Percentiles rank a stretch among this genome's conserved stretches.
Evolutionary conservation across 805 yeast species (phyloP).

Genomic region (Nakazawaea wickerhamii): DNA sequence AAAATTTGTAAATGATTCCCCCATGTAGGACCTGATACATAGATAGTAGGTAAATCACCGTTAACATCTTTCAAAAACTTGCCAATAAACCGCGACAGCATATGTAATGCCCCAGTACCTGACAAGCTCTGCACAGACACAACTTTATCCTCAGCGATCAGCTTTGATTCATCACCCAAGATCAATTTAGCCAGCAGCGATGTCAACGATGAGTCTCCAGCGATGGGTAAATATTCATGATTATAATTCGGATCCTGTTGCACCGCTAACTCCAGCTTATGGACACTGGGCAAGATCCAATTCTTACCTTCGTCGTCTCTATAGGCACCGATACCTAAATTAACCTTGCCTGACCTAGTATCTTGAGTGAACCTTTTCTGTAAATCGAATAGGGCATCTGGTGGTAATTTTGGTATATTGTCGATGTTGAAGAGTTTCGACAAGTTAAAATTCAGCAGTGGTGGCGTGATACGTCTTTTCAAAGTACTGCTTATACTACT

Average conservation of each 20-base stretch:
- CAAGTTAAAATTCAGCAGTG: neutral
- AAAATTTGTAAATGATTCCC: conserved; percentile 86
- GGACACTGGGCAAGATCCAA: conserved; percentile 76
- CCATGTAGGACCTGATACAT: conserved; percentile 90
- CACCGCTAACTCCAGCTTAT: conserved; percentile 54
- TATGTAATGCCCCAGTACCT: conserved; percentile 92
- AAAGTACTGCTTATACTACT: no score
- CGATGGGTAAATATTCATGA: conserved; percentile 85
- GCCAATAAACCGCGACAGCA: conserved; percentile 72
- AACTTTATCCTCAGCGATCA: conserved; percentile 35
- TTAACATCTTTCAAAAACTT: conserved; percentile 50
- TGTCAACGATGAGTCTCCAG: conserved; percentile 69
- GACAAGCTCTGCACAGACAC: conserved; percentile 85
- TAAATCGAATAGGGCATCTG: conserved; percentile 45
- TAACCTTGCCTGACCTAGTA: conserved; percentile 46
- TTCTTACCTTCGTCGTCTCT: conserved; percentile 86
- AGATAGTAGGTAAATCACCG: conserved; percentile 33
- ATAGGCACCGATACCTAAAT: conserved; percentile 88
- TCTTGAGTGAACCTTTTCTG: conserved; percentile 58
- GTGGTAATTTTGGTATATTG: conserved; percentile 36
- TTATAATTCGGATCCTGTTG: conserved; percentile 43
- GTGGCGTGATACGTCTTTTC: neutral
- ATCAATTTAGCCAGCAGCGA: conserved; percentile 48
- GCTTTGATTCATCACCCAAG: conserved; percentile 36
- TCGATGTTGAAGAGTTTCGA: neutral